phyloP scores from a whole-genome alignment of 1,284 basidiomycete genomes.

The Butyriboletus appendiculatus region DNA sequence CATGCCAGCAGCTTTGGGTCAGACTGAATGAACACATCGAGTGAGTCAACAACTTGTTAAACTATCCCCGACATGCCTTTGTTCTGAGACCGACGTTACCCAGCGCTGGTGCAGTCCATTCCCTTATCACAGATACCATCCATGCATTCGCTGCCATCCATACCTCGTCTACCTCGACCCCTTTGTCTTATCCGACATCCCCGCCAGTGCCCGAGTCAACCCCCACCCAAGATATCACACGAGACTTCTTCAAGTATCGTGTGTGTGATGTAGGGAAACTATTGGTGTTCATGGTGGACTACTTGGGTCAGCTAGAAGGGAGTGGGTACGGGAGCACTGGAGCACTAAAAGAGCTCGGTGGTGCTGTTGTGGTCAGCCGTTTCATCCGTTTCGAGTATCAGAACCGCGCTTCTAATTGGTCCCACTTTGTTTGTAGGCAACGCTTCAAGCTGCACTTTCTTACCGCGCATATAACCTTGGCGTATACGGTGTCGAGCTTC shows the following conservation, averaged over 20 bases:
- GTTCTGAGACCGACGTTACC: slow-evolving; percentile 1
- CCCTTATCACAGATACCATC: slow-evolving; percentile 66
- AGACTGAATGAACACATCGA: slow-evolving; percentile 73
- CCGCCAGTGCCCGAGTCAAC: slow-evolving; percentile 16
- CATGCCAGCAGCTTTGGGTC: slow-evolving; percentile 83
- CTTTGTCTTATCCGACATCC: slow-evolving; percentile 16
- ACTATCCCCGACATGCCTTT: neutral
- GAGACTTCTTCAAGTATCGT: slow-evolving; percentile 82
- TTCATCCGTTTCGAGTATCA: neutral
- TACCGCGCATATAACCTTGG: slow-evolving; percentile 72
- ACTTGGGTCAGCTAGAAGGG: slow-evolving; percentile 27
- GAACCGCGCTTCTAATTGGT: neutral
- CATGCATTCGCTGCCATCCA: slow-evolving; percentile 67
- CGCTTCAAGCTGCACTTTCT: slow-evolving; percentile 70
- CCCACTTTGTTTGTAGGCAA: slow-evolving; percentile 47
- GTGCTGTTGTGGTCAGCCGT: slow-evolving; percentile 61
- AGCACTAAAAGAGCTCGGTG: slow-evolving; percentile 35
- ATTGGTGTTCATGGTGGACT: slow-evolving; percentile 53
- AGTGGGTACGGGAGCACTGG: slow-evolving; percentile 24
- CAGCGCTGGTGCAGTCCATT: slow-evolving; percentile 51
- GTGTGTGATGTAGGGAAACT: slow-evolving; percentile 61
- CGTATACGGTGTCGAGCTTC: slow-evolving; percentile 76
- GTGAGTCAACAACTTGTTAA: slow-evolving; percentile 40
- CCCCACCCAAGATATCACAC: slow-evolving; percentile 69
- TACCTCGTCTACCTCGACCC: slow-evolving; percentile 48